These are phyloP conservation scores for Exophiala calicioides DNA, from an alignment of 2,329 filamentous ascomycete species.

Conservation along the genomic window DNA sequence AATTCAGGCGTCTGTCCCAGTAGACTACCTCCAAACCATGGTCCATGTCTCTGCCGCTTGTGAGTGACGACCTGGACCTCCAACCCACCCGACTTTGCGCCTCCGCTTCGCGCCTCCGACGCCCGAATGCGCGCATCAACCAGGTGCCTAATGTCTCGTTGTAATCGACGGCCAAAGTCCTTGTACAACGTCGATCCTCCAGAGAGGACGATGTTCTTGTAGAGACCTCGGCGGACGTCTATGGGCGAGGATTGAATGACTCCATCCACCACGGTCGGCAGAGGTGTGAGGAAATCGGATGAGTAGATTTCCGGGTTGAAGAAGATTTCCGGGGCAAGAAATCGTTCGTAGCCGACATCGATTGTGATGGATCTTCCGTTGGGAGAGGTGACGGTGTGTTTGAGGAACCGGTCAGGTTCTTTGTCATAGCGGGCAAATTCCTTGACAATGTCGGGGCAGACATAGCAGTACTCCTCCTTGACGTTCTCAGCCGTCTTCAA, in stretches of 20 bases:
- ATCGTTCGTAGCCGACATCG: slow-evolving; percentile 96
- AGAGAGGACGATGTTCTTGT: slow-evolving; percentile 99
- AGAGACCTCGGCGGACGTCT: slow-evolving; percentile 91
- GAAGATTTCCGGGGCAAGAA: slow-evolving; percentile 97
- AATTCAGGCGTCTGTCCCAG: slow-evolving; percentile 98
- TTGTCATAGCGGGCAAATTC: slow-evolving; percentile 94
- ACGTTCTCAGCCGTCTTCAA: slow-evolving; percentile 97
- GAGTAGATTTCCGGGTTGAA: slow-evolving; percentile 99
- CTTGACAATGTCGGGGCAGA: slow-evolving; percentile 98
- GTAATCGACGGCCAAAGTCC: slow-evolving; percentile 92
- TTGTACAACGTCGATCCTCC: slow-evolving; percentile 98
- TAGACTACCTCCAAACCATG: slow-evolving; percentile 97
- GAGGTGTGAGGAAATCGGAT: slow-evolving; percentile 93
- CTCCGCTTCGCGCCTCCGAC: slow-evolving; percentile 87
- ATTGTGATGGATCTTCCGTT: slow-evolving; percentile 82
- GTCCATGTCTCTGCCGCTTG: slow-evolving; percentile 94
- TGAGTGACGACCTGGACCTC: slow-evolving; percentile 97
- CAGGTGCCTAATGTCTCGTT: slow-evolving; percentile 94
- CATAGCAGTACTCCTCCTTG: slow-evolving; percentile 98
- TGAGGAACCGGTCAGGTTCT: slow-evolving; percentile 85
- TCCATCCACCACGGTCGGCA: slow-evolving; percentile 90
- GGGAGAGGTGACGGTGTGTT: slow-evolving; percentile 82
- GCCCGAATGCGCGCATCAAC: slow-evolving; percentile 91
- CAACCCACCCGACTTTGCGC: slow-evolving; percentile 87
- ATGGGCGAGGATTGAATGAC: slow-evolving; percentile 98